Evolutionary conservation across 805 yeast species (phyloP).

Genomic region (Scheffersomyces coipomensis): DNA sequence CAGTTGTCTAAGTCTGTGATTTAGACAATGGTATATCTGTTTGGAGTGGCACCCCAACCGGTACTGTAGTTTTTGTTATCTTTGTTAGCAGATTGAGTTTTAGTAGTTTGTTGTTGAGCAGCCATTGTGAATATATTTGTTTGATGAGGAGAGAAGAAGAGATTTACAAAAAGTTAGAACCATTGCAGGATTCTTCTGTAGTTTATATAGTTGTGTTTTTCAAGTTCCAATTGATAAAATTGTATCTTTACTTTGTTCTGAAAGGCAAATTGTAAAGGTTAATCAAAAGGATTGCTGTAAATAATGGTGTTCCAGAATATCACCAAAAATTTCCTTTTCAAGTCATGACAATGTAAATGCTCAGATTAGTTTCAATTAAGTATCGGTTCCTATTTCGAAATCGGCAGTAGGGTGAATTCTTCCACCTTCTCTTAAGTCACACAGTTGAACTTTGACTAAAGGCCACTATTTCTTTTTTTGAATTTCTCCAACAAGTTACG

Average conservation of each 20-base stretch:
- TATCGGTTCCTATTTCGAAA: no score
- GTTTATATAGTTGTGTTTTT: not conserved
- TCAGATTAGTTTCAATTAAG: no score
- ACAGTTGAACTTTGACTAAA: no score
- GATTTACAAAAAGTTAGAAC: not conserved
- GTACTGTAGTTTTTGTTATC: not conserved
- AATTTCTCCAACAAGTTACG: no score
- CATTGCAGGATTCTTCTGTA: not conserved
- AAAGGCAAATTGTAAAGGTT: not conserved
- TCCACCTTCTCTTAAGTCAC: no score
- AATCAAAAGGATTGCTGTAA: not conserved
- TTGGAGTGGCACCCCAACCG: not conserved
- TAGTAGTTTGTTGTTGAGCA: constrained; percentile 5
- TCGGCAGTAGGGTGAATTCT: no score
- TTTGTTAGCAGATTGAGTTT: constrained; percentile 3
- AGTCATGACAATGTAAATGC: not conserved
- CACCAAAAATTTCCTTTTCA: not conserved
- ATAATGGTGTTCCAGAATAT: not conserved
- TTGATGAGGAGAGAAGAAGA: not conserved
- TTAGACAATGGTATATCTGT: not conserved
- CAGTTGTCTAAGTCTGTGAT: not conserved
- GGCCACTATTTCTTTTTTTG: no score
- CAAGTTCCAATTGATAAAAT: not conserved
- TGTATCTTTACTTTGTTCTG: not conserved
- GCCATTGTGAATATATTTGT: not conserved